Base-by-base conservation (phyloP, 2,329 filamentous ascomycete genomes). In the Venturiaceae sp. region DNA sequence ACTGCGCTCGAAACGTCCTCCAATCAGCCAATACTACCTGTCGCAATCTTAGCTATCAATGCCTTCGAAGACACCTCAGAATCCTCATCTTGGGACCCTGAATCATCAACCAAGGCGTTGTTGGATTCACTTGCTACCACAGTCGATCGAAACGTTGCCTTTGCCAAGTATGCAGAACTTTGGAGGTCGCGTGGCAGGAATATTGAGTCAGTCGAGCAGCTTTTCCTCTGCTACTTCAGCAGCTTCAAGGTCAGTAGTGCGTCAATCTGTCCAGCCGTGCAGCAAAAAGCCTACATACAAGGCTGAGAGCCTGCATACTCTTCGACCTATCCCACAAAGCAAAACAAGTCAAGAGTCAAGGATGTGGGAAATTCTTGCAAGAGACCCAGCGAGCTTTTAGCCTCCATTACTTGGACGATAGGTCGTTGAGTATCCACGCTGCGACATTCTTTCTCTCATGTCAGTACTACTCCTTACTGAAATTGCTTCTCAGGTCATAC, bases 11-110 rank as follows among this genome's bases (percentile, higher is more conserved):
- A 82, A 61, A 80, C 74, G 60, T 80, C 79, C 0, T 72, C 77
- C 47, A 82, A 82, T 60, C 80, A 83, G 62, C 80, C 80, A 0
- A 73, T 76, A 2, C 71, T 83, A 3, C 80, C 80, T 3, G 77
- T 81, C 63, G 79, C 76, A 6, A 74, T 83, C 57, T 77, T 83
- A 44, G 78, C 77, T 0, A 68, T 83, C 37, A 81, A 81, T 63
- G 74, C 72, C 1, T 70, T 72, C 0, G 72, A 78, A 7, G 63
- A 66, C 44, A 67, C 67, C 41, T 66, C 74, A 3, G 67, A 74
- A 32, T 66, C 68, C n/a, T 62, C 67, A 8, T 68, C 72, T 52
- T 81, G 78, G 78, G 71, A 79, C 60, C 62, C 71, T 3, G 62
- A 73, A 8, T 64, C 60, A 9, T 71, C 75, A 6, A 80, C 77